Evolutionary conservation across 352 stramenopile species (phyloP).

Genomic region (Paralagenidium karlingii): DNA sequence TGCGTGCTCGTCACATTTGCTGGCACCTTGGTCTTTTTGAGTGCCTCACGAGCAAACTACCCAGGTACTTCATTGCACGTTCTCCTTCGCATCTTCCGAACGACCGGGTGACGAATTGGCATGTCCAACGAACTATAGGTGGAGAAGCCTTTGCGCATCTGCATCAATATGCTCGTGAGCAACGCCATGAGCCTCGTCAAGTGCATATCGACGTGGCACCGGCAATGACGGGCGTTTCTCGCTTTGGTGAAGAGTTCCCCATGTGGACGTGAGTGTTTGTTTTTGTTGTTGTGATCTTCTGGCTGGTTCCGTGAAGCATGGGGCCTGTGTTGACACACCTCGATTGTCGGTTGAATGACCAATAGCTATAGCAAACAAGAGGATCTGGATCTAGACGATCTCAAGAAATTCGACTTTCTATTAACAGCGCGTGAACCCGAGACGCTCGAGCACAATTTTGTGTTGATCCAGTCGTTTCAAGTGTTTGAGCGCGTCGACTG

Average conservation of each 20-base stretch:
- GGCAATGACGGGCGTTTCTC: conserved; percentile 91
- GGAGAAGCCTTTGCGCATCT: conserved; percentile 50
- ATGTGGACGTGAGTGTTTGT: conserved; percentile 60
- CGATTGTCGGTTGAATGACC: too few species aligned
- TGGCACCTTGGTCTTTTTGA: conserved; percentile 40
- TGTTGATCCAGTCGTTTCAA: conserved; percentile 29
- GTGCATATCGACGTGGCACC: conserved; percentile 90
- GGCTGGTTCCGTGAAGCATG: too few species aligned
- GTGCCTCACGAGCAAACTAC: conserved; percentile 87
- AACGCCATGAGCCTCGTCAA: conserved; percentile 16
- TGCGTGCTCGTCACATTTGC: conserved; percentile 32
- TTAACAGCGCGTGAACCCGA: conserved; percentile 30
- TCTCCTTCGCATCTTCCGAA: neutral
- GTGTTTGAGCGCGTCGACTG: conserved; percentile 28
- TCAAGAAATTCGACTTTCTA: conserved; percentile 47
- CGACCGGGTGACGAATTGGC: neutral
- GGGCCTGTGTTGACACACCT: too few species aligned
- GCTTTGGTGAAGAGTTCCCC: conserved; percentile 72
- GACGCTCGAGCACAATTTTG: conserved; percentile 22
- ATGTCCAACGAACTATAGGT: conserved; percentile 16
- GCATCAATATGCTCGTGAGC: conserved; percentile 23
- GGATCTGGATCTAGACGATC: conserved; percentile 19
- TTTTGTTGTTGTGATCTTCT: too few species aligned
- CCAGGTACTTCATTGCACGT: conserved; percentile 36
- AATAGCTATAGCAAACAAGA: too few species aligned